Base-by-base conservation (phyloP, 129 eudicot genomes). In the Helichrysum umbraculigerum region DNA sequence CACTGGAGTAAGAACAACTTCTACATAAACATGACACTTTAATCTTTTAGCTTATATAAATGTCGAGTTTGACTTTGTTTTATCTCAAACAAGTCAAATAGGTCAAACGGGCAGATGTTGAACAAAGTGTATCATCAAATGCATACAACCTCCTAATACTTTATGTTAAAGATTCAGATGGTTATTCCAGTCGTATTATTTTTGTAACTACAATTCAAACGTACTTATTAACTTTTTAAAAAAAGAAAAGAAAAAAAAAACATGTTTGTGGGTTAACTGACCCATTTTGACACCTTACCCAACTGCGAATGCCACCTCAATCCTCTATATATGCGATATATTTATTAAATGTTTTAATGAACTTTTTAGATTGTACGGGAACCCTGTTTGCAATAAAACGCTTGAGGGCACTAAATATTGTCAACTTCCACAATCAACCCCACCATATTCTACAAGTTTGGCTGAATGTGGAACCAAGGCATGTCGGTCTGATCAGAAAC, bases 391-490 rank as follows among this genome's bases (percentile, higher is more conserved):
- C 81, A 29, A 75, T 17, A 56, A 78, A 22, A 79, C 89, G 28
- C 93, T 87, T 3, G 78, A 82, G 17, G 74, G 83, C 52, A 79
- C 90, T 11, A 75, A 44, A 33, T 94, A 89, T 77, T 94, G 99
- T 74, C 91, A 89, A 78, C 82, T 82, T 79, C 96, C 83, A 75
- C 84, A 86, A 72, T 72, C 80, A 59, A 68, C 76, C 1, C 28
- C 79, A 47, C 41, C 94, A 8, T 94, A 94, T 71, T 91, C 99
- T 14, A 94, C 99, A 21, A 91, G 92, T 76, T 39, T 83, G 51
- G 89, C 90, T 29, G 85, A 87, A 44, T 94, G 99, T 81, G 91
- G 86, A 32, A 80, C 73, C 58, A 90, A 87, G 73, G 52, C 78
- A 6, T 94, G 99, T 62, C 76, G 64, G 56, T 37, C 83, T 11